phyloP scores from a whole-genome alignment of 805 yeast genomes.

The Monosporozyma servazzii region DNA sequence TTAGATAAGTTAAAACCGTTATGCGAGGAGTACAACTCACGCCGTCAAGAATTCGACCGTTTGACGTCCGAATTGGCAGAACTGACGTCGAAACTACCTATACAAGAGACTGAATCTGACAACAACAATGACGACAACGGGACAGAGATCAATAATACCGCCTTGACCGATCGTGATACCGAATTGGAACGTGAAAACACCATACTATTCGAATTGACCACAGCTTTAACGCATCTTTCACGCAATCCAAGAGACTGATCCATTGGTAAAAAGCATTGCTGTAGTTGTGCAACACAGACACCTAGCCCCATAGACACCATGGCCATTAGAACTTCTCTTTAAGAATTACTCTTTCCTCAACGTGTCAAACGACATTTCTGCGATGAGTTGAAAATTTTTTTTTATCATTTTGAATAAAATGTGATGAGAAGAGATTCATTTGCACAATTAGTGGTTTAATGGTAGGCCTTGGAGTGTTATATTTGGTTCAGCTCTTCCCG shows the following conservation, averaged over 20 bases:
- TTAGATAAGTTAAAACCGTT: background rate
- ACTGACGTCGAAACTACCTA: background rate
- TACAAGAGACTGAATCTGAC: background rate
- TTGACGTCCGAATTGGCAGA: background rate
- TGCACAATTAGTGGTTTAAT: background rate
- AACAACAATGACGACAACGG: background rate
- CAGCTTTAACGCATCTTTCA: background rate
- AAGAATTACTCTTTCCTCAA: background rate
- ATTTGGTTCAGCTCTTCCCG: background rate
- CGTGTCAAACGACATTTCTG: background rate
- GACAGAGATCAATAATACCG: too few relatives aligned
- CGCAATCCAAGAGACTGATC: background rate
- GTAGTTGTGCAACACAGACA: background rate
- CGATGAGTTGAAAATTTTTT: constrained; percentile 1
- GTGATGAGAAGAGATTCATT: background rate
- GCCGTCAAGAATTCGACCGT: background rate
- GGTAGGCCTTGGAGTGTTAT: background rate
- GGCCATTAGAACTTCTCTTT: background rate
- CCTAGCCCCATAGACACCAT: too few relatives aligned
- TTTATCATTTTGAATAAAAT: background rate
- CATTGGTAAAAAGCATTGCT: background rate
- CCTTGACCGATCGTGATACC: background rate
- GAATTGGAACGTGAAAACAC: background rate
- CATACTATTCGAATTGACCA: background rate
- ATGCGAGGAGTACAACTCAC: background rate